Conservation (phyloP, 331 rosid genomes). For the Pyrus hybrid region DNA sequence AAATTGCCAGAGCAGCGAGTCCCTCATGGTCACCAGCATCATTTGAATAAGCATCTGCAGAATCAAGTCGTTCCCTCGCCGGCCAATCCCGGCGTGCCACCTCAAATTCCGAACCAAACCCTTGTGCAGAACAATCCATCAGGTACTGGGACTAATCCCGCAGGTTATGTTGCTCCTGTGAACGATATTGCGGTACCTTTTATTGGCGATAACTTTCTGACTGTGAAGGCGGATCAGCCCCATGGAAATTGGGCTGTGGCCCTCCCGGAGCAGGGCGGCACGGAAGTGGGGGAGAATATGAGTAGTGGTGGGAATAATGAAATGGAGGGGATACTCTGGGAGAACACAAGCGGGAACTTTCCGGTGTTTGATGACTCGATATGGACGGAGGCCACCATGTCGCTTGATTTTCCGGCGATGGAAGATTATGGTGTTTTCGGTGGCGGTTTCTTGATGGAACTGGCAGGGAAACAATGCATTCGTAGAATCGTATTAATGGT, state of each 20-base stretch:
- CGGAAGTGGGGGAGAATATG: neutral
- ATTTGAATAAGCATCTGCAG: neutral
- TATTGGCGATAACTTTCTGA: neutral
- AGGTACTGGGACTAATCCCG: neutral
- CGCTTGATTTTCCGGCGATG: conserved; percentile 45
- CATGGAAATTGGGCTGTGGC: neutral
- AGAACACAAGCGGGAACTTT: conserved; percentile 14
- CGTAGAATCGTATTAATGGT: conserved; percentile 47
- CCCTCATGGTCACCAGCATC: neutral
- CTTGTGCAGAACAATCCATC: neutral
- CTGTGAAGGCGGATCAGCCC: neutral
- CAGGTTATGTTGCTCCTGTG: neutral
- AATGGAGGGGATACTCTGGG: conserved; percentile 26
- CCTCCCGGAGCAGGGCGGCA: neutral
- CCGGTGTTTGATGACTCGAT: conserved; percentile 45
- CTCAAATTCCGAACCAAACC: neutral
- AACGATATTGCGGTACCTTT: too few relatives aligned
- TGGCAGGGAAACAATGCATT: conserved; percentile 40
- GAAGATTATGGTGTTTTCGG: conserved; percentile 16
- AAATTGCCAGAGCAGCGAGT: conserved; percentile 39
- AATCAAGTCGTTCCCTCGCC: neutral
- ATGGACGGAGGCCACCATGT: conserved; percentile 69
- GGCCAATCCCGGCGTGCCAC: neutral
- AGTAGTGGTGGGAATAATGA: neutral
- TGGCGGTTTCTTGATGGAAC: conserved; percentile 22